Evolutionary conservation across 2,329 filamentous ascomycete genomes (phyloP), one percentile per base, ranked within the genome.

Genomic region (Proliferodiscus dingleyae): DNA sequence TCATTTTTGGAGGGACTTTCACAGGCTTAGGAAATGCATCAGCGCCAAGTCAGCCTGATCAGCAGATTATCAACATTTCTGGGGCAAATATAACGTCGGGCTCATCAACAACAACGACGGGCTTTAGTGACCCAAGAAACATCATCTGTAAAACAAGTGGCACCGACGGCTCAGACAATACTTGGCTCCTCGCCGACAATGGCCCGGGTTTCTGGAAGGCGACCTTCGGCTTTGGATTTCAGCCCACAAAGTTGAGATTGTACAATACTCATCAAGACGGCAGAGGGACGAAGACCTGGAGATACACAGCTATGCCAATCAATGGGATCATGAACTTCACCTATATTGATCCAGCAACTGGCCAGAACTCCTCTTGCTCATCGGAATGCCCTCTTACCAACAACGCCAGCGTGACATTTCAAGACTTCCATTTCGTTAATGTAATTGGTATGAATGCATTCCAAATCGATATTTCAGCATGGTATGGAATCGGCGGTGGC

Each of bases 321-420:
- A 83, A 87, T 52, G 93, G 93, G 42, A 96, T 98, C 64, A 87
- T 98, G 82, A 96, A 97, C 67, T 76, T 98, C 61, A 95, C 89
- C 29, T 97, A 93, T 58, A 82, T 83, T 52, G 89, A 97, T 60
- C 83, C 85, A 19, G 71, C 64, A 30, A 85, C 80, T 2, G 85
- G 85, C 21, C 70, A 78, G 41, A 83, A 83, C 45, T 68, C 71
- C 23, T 82, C 77, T 46, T 98, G 93, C 68, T 89, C 90, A 43
- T 84, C 81, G 50, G 76, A 80, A 60, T 98, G 93, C 59, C 87
- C 90, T n/a, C 75, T 98, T 38, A 89, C 86, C 51, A 73, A 81
- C 60, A 80, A 88, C 59, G 68, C 73, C 15, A 77, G 74, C 5
- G 65, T 83, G 40, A 66, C 73, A 41, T 94, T 80, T 56, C 90